These are phyloP conservation scores for Saccharum hybrid DNA, from an alignment of 202 grass and related monocot species.

Conservation along the genomic window DNA sequence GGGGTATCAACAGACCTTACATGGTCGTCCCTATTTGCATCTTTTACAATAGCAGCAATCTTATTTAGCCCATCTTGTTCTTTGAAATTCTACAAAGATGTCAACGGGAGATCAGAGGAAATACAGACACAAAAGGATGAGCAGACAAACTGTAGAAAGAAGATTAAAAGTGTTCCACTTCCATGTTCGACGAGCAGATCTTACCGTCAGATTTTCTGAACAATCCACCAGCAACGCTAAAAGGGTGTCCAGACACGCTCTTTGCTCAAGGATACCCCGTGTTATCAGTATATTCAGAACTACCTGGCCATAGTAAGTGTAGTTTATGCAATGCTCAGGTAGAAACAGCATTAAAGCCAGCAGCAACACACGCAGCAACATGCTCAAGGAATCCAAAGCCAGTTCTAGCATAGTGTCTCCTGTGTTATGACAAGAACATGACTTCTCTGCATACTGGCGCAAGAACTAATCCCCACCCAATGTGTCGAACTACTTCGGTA, in stretches of 20 bases:
- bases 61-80: conserved; percentile 56
- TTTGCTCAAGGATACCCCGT: conserved; percentile 54
- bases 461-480: not conserved
- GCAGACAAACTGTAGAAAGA: not conserved
- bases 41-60: conserved; percentile 48
- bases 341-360: not conserved
- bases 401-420: not conserved
- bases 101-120: not conserved
- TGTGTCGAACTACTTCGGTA: too few species aligned
- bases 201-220: conserved; percentile 52
- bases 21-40: conserved; percentile 38
- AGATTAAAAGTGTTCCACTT: not conserved
- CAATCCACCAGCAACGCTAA: conserved; percentile 56
- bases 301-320: conserved; percentile 25
- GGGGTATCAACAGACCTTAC: conserved; percentile 47
- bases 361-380: not conserved
- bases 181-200: not conserved
- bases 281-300: conserved; percentile 51
- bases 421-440: not conserved
- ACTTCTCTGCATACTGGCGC: not conserved
- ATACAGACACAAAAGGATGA: not conserved
- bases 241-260: conserved; percentile 63
- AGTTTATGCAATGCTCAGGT: not conserved
- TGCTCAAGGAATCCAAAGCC: not conserved
- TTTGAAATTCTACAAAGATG: conserved; percentile 51